phyloP scores from a whole-genome alignment of 495 filamentous ascomycete species.

The Podospora conica region DNA sequence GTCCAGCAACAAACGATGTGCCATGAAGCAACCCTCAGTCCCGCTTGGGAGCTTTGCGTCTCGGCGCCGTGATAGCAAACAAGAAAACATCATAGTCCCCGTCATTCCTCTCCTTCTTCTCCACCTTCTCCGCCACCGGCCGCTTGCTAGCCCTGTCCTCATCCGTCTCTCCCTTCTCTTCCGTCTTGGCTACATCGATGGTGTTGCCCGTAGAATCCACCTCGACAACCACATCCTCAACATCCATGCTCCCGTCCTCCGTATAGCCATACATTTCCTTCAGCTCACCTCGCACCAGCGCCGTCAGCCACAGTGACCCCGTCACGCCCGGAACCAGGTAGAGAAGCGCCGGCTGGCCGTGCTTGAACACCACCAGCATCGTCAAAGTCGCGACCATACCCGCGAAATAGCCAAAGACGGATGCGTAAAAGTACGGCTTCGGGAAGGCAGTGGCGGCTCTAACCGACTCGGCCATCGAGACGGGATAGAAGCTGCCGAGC shows the following conservation, averaged over 20 bases:
- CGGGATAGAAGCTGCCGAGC: slow-evolving; percentile 24
- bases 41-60: slow-evolving; percentile 5
- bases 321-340: slow-evolving; percentile 90
- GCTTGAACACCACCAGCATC: slow-evolving; percentile 69
- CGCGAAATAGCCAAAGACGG: slow-evolving; percentile 67
- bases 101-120: background rate
- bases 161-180: slow-evolving; percentile 5
- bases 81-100: slow-evolving; percentile 22
- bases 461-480: slow-evolving; percentile 36
- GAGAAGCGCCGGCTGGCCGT: slow-evolving; percentile 84
- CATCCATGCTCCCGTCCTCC: slow-evolving; percentile 57
- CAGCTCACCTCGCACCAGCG: slow-evolving; percentile 60
- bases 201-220: slow-evolving; percentile 18
- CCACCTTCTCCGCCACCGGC: background rate
- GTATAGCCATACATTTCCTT: slow-evolving; percentile 72
- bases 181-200: slow-evolving; percentile 2
- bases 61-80: slow-evolving; percentile 24
- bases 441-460: slow-evolving; percentile 54
- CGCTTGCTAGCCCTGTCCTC: background rate
- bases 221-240: slow-evolving; percentile 41
- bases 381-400: slow-evolving; percentile 74
- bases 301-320: slow-evolving; percentile 72
- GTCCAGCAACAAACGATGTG: background rate
- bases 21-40: slow-evolving; percentile 1
- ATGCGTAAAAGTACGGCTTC: slow-evolving; percentile 83